Base-by-base conservation (phyloP, 305 asterid species). In the Plantago lanceolata region DNA sequence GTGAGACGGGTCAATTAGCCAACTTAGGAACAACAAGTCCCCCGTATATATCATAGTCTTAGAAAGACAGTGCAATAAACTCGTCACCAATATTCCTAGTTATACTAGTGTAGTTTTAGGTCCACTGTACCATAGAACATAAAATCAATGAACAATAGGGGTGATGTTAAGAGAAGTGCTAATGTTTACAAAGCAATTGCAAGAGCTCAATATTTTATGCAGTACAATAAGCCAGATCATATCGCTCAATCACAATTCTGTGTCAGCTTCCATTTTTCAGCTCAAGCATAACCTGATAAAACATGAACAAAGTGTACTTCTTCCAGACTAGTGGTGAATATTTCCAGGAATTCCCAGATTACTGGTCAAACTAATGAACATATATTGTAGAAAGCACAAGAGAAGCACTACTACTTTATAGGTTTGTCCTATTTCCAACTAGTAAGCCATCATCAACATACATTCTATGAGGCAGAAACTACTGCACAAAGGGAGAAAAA, bases 101-200 rank as follows among this genome's bases (percentile, higher is more conserved):
- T 48, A 61, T 52, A 35, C 57, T 61, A 28, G 28, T 53, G 59
- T 16, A 52, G 47, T 37, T 20, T 59, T 29, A 17, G 52, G 57
- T 49, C 48, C 28, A 29, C 57, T 44, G 21, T 50, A 19, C 50
- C 61, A 60, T 66, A 62, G 68, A 66, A 59, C 59, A 66, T 51
- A 43, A 15, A 45, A 37, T 48, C 62, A 31, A 37, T 51, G 26
- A 40, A 16, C 19, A 17, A 28, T 15, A 57, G 13, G 26, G 54
- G 56, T 61, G 49, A 33, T 15, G 20, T 15, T 19, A 57, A 56
- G 59, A 53, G 48, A 52, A 45, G 50, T 0, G n/a, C 5, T 51
- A 51, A 51, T 51, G 5, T 19, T 31, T 21, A 11, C 24, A n/a
- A 11, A 20, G 48, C 54, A 54, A 21, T n/a, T 26, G 35, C 28